phyloP scores from a whole-genome alignment of 1,284 basidiomycete species.

The Melampsora larici-populina region DNA sequence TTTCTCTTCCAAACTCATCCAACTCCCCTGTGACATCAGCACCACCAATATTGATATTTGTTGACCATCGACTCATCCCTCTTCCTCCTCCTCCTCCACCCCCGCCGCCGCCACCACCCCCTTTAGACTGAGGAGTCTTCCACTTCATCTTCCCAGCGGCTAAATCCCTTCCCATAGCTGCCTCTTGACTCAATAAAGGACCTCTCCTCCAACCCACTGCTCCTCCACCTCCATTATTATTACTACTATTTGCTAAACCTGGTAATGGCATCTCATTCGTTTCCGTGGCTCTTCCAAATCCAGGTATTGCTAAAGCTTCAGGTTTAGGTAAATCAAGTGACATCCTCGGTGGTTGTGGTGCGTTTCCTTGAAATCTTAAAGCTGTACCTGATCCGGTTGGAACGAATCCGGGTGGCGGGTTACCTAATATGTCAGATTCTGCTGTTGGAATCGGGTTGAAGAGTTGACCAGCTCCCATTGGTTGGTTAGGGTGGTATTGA shows the following conservation, averaged over 20 bases:
- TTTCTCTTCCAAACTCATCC: slow-evolving; percentile 22
- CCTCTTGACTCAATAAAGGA: slow-evolving; percentile 36
- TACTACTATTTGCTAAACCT: slow-evolving; percentile 19
- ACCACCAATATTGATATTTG: neutral
- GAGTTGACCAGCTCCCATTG: neutral
- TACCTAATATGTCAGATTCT: neutral
- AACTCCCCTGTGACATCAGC: neutral
- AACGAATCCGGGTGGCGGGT: too few species aligned
- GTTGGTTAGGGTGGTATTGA: slow-evolving; percentile 15
- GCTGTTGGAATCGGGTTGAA: neutral
- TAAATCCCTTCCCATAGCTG: slow-evolving; percentile 39
- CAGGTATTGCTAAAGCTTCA: slow-evolving; percentile 18
- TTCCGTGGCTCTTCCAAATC: slow-evolving; percentile 29
- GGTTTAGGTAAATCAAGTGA: too few species aligned
- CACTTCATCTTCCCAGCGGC: slow-evolving; percentile 12
- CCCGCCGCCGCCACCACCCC: neutral
- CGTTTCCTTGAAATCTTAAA: neutral
- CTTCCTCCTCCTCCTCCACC: neutral
- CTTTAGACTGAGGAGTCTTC: slow-evolving; percentile 8
- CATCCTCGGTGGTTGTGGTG: neutral
- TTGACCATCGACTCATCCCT: neutral
- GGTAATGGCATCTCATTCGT: slow-evolving; percentile 31
- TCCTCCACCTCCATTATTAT: neutral
- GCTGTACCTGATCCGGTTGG: neutral
- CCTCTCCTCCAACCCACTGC: slow-evolving; percentile 30